phyloP scores from a whole-genome alignment of 2,329 filamentous ascomycete genomes.

The Fusarium lyarnte region DNA sequence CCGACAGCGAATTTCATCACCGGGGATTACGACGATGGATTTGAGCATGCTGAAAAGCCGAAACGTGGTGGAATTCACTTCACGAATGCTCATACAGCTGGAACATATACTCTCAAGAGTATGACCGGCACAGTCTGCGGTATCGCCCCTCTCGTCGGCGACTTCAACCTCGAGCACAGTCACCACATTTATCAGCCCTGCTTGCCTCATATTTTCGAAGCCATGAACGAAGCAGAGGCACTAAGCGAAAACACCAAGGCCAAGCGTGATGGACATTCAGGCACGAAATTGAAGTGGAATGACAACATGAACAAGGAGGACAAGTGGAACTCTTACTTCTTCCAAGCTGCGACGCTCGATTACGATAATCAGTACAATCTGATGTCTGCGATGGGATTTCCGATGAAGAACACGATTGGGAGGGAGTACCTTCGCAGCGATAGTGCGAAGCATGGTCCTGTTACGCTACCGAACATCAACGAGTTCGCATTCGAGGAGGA shows the following conservation, averaged over 20 bases:
- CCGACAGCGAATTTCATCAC: slow-evolving; percentile 48
- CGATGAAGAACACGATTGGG: slow-evolving; percentile 37
- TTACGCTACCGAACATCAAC: slow-evolving; percentile 47
- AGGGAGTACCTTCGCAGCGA: slow-evolving; percentile 46
- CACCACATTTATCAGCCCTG: slow-evolving; percentile 57
- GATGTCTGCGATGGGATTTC: slow-evolving; percentile 47
- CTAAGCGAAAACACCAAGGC: neutral
- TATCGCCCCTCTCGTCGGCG: slow-evolving; percentile 52
- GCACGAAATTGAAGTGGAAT: neutral
- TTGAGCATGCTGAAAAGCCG: slow-evolving; percentile 35
- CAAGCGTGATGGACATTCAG: neutral
- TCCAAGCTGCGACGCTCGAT: slow-evolving; percentile 47
- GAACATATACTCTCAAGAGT: slow-evolving; percentile 57
- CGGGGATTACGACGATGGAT: slow-evolving; percentile 50
- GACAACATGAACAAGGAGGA: slow-evolving; percentile 17
- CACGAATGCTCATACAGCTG: slow-evolving; percentile 53
- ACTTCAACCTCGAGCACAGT: slow-evolving; percentile 54
- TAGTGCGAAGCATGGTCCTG: slow-evolving; percentile 44
- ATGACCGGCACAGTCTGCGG: slow-evolving; percentile 54
- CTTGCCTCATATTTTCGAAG: slow-evolving; percentile 52
- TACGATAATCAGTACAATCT: slow-evolving; percentile 49
- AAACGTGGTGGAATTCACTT: slow-evolving; percentile 52
- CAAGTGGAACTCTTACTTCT: slow-evolving; percentile 47
- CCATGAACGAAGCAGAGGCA: slow-evolving; percentile 43
- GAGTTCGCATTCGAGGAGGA: slow-evolving; percentile 49